phyloP scores from a whole-genome alignment of 2,329 filamentous ascomycete genomes.

The Ciborinia camelliae region DNA sequence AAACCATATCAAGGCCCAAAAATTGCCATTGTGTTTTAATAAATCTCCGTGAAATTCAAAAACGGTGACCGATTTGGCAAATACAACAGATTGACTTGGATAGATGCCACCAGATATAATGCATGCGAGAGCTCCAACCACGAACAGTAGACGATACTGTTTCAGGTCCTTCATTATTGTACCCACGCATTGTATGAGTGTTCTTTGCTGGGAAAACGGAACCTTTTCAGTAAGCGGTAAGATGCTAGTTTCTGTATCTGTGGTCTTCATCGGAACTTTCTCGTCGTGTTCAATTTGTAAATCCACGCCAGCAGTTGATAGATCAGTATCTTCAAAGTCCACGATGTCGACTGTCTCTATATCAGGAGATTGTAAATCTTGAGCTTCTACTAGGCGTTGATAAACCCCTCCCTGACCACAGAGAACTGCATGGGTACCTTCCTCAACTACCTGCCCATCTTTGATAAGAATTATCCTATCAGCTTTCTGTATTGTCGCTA shows the following conservation, averaged over 20 bases:
- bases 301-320: too few relatives aligned
- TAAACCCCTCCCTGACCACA: neutral
- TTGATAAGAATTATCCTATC: neutral
- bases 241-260: neutral
- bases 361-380: neutral
- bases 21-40: constrained; percentile 26
- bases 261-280: neutral
- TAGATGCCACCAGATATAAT: constrained; percentile 7
- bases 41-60: neutral
- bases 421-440: neutral
- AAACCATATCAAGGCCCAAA: constrained; percentile 18
- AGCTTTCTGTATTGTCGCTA: neutral
- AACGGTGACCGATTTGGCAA: neutral
- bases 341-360: neutral
- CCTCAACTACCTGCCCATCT: neutral
- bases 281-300: too few relatives aligned
- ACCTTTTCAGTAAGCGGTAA: neutral
- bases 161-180: neutral
- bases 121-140: neutral
- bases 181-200: neutral
- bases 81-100: constrained; percentile 5
- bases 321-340: too few relatives aligned
- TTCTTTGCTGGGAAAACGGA: neutral
- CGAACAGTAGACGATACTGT: neutral
- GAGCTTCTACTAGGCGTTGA: neutral